These are phyloP conservation scores for Cenchrus purpureus DNA, from an alignment of 176 grass and related monocot species.

Conservation along the genomic window DNA sequence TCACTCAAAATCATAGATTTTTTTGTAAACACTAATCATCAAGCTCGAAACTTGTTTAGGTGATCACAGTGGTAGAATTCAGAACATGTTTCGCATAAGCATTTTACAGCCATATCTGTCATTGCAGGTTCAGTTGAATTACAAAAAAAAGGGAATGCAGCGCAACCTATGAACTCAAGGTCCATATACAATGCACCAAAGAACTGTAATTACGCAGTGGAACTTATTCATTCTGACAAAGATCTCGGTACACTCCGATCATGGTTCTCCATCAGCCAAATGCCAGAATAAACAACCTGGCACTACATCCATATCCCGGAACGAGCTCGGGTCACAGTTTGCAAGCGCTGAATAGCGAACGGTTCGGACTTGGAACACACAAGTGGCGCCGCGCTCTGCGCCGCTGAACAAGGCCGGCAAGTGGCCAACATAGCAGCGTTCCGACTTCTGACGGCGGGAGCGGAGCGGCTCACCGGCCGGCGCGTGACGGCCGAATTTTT, in stretches of 20 bases:
- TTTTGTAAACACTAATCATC: too few species aligned
- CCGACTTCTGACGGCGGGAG: too few species aligned
- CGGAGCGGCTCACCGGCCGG: too few species aligned
- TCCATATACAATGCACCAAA: slow-evolving; percentile 15
- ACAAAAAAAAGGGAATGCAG: not conserved
- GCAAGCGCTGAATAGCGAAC: too few species aligned
- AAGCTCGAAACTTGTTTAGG: not conserved
- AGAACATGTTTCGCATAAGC: not conserved
- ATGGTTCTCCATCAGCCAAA: not conserved
- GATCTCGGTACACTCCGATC: not conserved
- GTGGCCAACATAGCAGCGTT: too few species aligned
- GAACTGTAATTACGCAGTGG: not conserved
- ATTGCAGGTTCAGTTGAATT: not conserved
- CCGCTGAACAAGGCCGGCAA: too few species aligned
- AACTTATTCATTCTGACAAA: slow-evolving; percentile 29
- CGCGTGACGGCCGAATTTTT: too few species aligned
- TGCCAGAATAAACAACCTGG: slow-evolving; percentile 12
- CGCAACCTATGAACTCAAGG: not conserved
- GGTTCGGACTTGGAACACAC: too few species aligned
- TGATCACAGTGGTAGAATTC: not conserved
- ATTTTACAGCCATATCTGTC: not conserved
- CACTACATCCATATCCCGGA: too few species aligned
- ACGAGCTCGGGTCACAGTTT: too few species aligned
- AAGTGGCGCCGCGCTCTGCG: too few species aligned
- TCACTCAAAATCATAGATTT: not conserved